These are phyloP conservation scores for Sclerotinia subarctica DNA, from an alignment of 2,329 filamentous ascomycete genomes.

Conservation along the genomic window DNA sequence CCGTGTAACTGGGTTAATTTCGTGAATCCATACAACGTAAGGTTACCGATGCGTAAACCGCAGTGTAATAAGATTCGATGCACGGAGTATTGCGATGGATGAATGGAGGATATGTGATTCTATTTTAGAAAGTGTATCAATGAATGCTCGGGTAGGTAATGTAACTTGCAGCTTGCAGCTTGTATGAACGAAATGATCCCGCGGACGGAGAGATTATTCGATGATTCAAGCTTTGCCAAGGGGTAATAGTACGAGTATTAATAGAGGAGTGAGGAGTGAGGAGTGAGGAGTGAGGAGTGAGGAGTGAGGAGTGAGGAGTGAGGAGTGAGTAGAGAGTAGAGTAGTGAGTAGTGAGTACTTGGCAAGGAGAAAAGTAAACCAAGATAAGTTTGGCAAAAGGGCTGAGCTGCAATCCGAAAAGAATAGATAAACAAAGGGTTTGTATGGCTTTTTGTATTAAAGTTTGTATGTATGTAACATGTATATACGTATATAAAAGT, in stretches of 20 bases:
- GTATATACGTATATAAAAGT: too few relatives aligned
- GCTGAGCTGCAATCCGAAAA: not conserved
- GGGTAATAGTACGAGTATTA: too few relatives aligned
- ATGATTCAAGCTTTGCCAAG: too few relatives aligned
- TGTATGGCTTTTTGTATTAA: not conserved
- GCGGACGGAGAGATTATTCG: too few relatives aligned
- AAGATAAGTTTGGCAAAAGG: not conserved
- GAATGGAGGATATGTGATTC: too few relatives aligned
- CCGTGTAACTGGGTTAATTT: constrained; percentile 8
- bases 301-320: too few relatives aligned
- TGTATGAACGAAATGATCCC: too few relatives aligned
- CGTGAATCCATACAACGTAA: not conserved
- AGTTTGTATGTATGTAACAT: not conserved
- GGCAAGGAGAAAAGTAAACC: not conserved
- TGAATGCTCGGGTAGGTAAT: too few relatives aligned
- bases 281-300: too few relatives aligned
- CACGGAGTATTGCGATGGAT: not conserved
- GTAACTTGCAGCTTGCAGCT: too few relatives aligned
- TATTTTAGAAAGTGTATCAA: too few relatives aligned
- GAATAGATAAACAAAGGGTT: not conserved
- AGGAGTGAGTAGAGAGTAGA: too few relatives aligned
- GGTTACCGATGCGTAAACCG: not conserved
- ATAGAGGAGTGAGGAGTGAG: not conserved
- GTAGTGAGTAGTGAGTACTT: not conserved
- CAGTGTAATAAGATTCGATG: not conserved